Evolutionary conservation across 2,329 filamentous ascomycete genomes (phyloP), one percentile per base, ranked within the genome.

Genomic region (Exophiala oligosperma): DNA sequence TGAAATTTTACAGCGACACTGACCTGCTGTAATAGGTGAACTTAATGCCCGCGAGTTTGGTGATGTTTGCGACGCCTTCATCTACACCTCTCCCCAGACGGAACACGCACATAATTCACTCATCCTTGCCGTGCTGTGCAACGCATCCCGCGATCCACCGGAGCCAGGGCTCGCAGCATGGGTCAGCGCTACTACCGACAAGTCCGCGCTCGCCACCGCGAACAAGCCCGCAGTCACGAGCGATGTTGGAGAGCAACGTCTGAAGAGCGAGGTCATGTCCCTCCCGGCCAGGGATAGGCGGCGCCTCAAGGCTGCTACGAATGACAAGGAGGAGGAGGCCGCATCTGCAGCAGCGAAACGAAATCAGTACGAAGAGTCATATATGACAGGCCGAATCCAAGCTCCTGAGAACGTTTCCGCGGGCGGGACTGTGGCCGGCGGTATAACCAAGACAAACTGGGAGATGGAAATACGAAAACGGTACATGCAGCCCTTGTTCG

Each of bases 361-460:
- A 37, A 63, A 59, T 56, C 71, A 73, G 56, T 64, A 76, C 49
- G 75, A 77, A 59, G 71, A 77, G 65, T 78, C 77, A 51, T 72
- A 78, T 43, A 66, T 72, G 26, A 77, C 76, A 8, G 76, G 77
- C 57, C 74, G 76, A 56, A 78, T 79, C 54, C 81, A 80, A 66
- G 70, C 80, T 46, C 78, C 81, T 28, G 81, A 87, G 29, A 84
- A 43, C 17, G n/a, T 43, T 4, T 17, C 90, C 56, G 81, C 86
- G 28, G 86, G 85, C 68, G 54, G 47, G 14, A 40, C 53, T 5
- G 28, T 29, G 24, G 59, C 61, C 2, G 87, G 88, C 24, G 88
- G 88, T 21, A 81, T 93, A 47, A 92, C 90, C 65, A 91, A 93
- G 79, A 95, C 82, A 37, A 85, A 86, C 67, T 87, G 83, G 81